Base-by-base conservation (phyloP, 2,329 filamentous ascomycete genomes). In the Pochonia chlamydosporia region DNA sequence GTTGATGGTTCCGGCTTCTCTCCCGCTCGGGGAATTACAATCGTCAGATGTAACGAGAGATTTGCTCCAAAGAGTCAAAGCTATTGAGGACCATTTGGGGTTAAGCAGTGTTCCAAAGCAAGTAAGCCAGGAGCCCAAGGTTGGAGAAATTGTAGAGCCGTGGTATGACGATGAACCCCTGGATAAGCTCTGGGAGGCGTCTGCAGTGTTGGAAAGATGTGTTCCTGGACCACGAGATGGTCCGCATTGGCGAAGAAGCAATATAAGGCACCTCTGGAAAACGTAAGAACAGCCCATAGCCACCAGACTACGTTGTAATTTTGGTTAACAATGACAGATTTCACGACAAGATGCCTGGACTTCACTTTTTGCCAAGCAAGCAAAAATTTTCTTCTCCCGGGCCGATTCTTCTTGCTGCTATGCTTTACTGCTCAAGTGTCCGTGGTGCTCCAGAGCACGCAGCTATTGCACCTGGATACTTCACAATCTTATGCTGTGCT, bases 331-430 rank as follows among this genome's bases (percentile, higher is more conserved):
- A 25, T 43, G 6, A 24, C 39, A 71, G 67, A 4, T 73, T 73
- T 43, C 65, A 73, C 47, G 66, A 69, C 26, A 67, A 63, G 28
- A 71, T 72, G 63, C 69, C 67, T 0, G 67, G 68, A 1, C 53
- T 74, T 3, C 71, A 73, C 49, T 73, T 73, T 43, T 60, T 73
- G 10, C 69, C 71, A 0, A 63, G 61, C 18, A 71, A 67, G 26
- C 65, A 69, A 52, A 67, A 59, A 0, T 72, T 71, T 25, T 71
- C 69, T 0, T 61, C 63, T 1, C 71, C 71, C 0, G 64, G 62
- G 13, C 70, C 70, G 1, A 57, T 73, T 1, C 59, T 73, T 9
- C 55, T 73, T 5, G 69, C 69, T 3, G 64, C 70, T 0, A 72
- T 73, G 46, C 60, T 74, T 0, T 72, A 72, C 54, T 71, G 59